A percentile compares a stretch with the other conserved stretches of the same genome.
phyloP scores from a whole-genome alignment of 1,139 yeast genomes.

The Geotrichum aggregatum region DNA sequence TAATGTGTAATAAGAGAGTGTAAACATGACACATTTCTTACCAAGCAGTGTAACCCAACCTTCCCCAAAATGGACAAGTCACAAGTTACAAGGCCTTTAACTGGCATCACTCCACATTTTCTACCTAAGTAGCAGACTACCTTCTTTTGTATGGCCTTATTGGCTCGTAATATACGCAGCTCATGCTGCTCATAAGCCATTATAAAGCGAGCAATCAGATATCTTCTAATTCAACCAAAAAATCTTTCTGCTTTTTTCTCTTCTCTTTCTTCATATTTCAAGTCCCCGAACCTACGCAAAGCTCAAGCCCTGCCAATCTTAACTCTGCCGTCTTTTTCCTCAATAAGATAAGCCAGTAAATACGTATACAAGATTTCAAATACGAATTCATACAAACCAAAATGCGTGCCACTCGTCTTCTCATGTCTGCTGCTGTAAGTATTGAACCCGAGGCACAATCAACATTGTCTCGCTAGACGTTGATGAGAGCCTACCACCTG shows the following conservation, averaged over 20 bases:
- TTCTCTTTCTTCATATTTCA: neutral
- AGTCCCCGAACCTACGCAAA: no score
- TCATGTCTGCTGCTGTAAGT: conserved; percentile 20
- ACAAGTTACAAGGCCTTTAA: no score
- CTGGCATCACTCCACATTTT: neutral
- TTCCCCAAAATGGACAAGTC: no score
- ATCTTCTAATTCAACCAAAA: no score
- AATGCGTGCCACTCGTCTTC: conserved; percentile 19
- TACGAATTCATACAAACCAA: neutral
- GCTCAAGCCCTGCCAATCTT: neutral
- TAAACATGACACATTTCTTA: no score
- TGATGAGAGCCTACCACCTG: no score
- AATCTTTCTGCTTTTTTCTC: neutral
- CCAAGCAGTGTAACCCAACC: no score
- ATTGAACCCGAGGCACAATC: neutral
- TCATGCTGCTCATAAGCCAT: no score
- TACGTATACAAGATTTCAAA: neutral
- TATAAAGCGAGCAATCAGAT: no score
- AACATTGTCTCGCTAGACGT: no score
- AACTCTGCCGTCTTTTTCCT: neutral
- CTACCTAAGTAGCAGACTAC: neutral
- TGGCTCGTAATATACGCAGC: no score
- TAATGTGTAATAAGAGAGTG: no score
- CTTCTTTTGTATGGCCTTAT: neutral
- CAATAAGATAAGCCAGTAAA: neutral